Base-by-base conservation (phyloP, 495 filamentous ascomycete species). In the Lophiotrema nucula region DNA sequence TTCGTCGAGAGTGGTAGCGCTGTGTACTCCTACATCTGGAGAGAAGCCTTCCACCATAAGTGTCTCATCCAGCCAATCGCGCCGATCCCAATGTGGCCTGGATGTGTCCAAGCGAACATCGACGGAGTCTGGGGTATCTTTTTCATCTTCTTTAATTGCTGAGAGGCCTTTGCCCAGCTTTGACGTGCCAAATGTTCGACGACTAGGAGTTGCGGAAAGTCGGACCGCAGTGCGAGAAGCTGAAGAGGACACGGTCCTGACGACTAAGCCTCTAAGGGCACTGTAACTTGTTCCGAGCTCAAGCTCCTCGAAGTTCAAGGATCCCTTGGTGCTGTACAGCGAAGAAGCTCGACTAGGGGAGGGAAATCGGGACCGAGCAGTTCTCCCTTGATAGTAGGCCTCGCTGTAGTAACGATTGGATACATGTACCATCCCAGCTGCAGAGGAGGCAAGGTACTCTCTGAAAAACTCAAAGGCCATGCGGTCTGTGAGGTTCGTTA, bases 391-490 rank as follows among this genome's bases (percentile, higher is more conserved):
- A 12, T 22, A 19, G n/a, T 10, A 1, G 26, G 42, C 43, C 41
- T 54, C 18, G 19, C 3, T 18, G 27, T 58, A 56, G 60, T 70
- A 72, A 0, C 19, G 38, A 41, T 75, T 73, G 13, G 11, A 10
- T 4, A 23, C 1, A 27, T 16, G 53, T 3, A 56, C 42, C 16
- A 3, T 28, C 27, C 24, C 2, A 28, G 73, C 59, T 12, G 63
- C 61, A 25, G 44, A n/a, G 24, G 46, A 37, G 3, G 35, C 47
- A 23, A 58, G 53, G 54, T 73, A 74, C 12, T 41, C 53, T 45
- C 71, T 1, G 22, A 60, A 37, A 58, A 74, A 73, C 4, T 5
- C 10, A n/a, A 46, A 61, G 13, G 65, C 68, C 72, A 75, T 75
- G 19, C 46, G 42, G 37, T 64, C 65, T 15, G 72, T 75, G 2